A percentile compares a stretch with the other conserved stretches of the same genome.
phyloP scores from a whole-genome alignment of 164 flowering plant species.

The Malania oleifera region DNA sequence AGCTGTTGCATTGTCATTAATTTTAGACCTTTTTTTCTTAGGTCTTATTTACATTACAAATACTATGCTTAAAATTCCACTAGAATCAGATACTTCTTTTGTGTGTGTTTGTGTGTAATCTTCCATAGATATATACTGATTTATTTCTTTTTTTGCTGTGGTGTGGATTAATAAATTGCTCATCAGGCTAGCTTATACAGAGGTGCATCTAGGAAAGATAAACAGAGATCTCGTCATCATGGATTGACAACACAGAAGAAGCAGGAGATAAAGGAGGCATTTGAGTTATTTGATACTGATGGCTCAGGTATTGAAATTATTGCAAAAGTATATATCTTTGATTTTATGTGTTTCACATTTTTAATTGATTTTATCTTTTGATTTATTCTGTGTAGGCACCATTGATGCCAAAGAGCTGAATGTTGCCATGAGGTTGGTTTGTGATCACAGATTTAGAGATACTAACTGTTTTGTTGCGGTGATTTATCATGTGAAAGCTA shows the following conservation, averaged over 20 bases:
- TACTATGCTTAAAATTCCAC: too few species aligned
- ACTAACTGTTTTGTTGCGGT: neutral
- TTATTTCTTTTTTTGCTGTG: too few species aligned
- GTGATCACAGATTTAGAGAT: too few species aligned
- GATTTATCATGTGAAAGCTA: neutral
- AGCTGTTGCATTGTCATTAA: too few species aligned
- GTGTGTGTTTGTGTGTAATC: too few species aligned
- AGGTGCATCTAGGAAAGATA: slow-evolving; percentile 51
- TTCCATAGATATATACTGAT: too few species aligned
- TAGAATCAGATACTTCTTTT: too few species aligned
- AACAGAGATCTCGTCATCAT: slow-evolving; percentile 68
- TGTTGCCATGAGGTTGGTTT: slow-evolving; percentile 93
- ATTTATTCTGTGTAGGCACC: slow-evolving; percentile 44
- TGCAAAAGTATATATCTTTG: neutral
- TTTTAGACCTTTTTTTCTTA: too few species aligned
- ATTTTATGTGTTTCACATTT: neutral
- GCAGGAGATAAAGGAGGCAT: slow-evolving; percentile 95
- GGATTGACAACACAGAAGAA: slow-evolving; percentile 73
- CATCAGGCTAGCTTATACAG: slow-evolving; percentile 41
- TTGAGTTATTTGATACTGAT: slow-evolving; percentile 93
- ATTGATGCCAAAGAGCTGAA: slow-evolving; percentile 97
- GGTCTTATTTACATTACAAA: too few species aligned
- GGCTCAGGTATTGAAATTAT: slow-evolving; percentile 56
- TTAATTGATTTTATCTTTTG: neutral
- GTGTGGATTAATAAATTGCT: neutral